Evolutionary conservation across 148 eudicot genomes (phyloP).

Genomic region (Pharnaceum exiguum): DNA sequence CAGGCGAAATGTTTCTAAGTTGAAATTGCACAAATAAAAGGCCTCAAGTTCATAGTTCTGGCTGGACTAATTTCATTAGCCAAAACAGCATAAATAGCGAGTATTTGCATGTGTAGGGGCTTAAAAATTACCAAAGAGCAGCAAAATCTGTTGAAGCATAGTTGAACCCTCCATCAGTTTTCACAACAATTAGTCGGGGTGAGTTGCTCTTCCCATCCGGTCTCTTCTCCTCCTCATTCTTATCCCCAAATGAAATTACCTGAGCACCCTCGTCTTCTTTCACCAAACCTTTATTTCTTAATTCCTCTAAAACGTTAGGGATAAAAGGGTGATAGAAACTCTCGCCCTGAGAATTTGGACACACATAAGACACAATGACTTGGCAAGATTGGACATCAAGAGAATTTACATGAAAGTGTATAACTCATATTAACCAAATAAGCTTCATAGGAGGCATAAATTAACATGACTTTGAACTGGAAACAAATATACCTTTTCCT

Average conservation of each 20-base stretch:
- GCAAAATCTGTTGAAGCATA: constrained; percentile 90
- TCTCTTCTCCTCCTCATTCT: too few relatives aligned
- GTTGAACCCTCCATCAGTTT: constrained; percentile 87
- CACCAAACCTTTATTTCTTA: constrained; percentile 52
- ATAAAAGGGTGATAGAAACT: constrained; percentile 90
- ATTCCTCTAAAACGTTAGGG: constrained; percentile 44
- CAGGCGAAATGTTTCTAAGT: too few relatives aligned
- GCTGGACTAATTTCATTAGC: too few relatives aligned
- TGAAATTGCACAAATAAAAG: too few relatives aligned
- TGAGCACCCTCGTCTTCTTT: constrained; percentile 74
- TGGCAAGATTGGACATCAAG: background rate
- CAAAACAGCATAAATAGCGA: background rate
- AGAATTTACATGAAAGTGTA: background rate
- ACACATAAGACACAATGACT: background rate
- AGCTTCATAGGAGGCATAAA: background rate
- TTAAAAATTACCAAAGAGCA: constrained; percentile 58
- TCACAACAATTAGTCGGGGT: constrained; percentile 60
- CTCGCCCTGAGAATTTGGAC: constrained; percentile 50
- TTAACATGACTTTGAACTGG: background rate
- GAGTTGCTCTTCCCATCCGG: constrained; percentile 62
- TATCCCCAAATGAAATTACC: constrained; percentile 57
- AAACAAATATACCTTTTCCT: constrained; percentile 60
- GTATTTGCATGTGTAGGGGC: too few relatives aligned
- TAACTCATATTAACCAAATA: background rate
- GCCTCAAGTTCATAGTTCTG: too few relatives aligned